These are phyloP conservation scores for Amanita phalloides DNA, from an alignment of 768 basidiomycete species.

Conservation along the genomic window DNA sequence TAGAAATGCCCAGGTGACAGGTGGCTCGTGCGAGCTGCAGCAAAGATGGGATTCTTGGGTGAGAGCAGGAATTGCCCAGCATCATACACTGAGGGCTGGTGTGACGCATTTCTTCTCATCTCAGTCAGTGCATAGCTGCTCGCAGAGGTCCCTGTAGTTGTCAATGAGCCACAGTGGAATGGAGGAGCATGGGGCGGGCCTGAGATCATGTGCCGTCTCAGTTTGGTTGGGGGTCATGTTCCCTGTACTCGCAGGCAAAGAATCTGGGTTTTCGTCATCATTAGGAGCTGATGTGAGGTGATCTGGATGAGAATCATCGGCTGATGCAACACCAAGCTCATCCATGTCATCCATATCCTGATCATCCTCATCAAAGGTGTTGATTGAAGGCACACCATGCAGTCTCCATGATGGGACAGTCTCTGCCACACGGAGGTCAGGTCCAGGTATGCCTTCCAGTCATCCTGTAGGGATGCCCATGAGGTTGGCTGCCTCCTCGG, in stretches of 20 bases:
- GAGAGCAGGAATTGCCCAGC: neutral
- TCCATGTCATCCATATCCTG: neutral
- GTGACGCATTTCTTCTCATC: neutral
- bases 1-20: conserved; percentile 4
- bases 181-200: neutral
- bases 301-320: neutral
- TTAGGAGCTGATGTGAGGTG: neutral
- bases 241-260: neutral
- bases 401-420: neutral
- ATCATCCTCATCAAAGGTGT: neutral
- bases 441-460: neutral
- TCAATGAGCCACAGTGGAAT: neutral
- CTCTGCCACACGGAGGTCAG: neutral
- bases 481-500: neutral
- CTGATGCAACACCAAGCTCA: neutral
- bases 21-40: neutral
- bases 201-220: neutral
- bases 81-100: neutral
- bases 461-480: neutral
- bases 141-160: neutral
- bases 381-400: neutral
- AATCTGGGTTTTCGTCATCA: neutral
- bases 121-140: neutral
- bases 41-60: neutral
- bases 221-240: neutral